phyloP scores from a whole-genome alignment of 1,284 basidiomycete genomes.

The Chiua sp. region DNA sequence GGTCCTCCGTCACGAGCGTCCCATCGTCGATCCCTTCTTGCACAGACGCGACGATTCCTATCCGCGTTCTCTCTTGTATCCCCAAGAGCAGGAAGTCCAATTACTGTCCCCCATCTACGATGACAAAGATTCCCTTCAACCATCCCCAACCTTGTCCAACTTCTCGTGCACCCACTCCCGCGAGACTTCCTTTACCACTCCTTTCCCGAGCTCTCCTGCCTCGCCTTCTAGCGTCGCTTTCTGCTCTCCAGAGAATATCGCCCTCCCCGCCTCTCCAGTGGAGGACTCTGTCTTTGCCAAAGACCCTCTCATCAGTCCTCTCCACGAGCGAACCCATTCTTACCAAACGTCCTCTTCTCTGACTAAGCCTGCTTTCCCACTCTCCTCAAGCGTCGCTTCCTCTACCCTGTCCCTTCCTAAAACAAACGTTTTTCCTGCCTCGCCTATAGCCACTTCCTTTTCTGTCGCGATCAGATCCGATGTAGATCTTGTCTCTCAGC shows the following conservation, averaged over 20 bases:
- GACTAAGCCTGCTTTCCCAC: not conserved
- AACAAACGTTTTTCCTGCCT: slow-evolving; percentile 11
- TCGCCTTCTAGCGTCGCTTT: slow-evolving; percentile 30
- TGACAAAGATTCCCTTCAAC: slow-evolving; percentile 33
- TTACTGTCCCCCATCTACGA: slow-evolving; percentile 19
- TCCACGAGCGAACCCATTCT: slow-evolving; percentile 10
- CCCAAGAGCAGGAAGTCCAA: slow-evolving; percentile 26
- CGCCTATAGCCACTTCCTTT: not conserved
- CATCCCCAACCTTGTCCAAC: slow-evolving; percentile 33
- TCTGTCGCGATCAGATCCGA: not conserved
- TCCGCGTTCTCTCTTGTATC: slow-evolving; percentile 1
- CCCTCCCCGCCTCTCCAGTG: slow-evolving; percentile 30
- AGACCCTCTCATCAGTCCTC: not conserved
- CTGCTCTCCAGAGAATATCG: slow-evolving; percentile 26
- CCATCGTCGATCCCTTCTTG: slow-evolving; percentile 5
- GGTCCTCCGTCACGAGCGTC: slow-evolving; percentile 23
- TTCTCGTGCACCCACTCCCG: slow-evolving; percentile 34
- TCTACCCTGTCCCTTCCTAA: not conserved
- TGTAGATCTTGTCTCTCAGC: not conserved
- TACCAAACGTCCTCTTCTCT: not conserved
- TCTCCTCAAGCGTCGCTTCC: slow-evolving; percentile 14
- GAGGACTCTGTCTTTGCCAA: slow-evolving; percentile 13
- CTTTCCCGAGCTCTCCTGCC: slow-evolving; percentile 22
- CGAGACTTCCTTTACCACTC: slow-evolving; percentile 30
- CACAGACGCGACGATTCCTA: slow-evolving; percentile 19